Conservation (phyloP, 192 early-diverging fungal species). For the Podila verticillata region DNA sequence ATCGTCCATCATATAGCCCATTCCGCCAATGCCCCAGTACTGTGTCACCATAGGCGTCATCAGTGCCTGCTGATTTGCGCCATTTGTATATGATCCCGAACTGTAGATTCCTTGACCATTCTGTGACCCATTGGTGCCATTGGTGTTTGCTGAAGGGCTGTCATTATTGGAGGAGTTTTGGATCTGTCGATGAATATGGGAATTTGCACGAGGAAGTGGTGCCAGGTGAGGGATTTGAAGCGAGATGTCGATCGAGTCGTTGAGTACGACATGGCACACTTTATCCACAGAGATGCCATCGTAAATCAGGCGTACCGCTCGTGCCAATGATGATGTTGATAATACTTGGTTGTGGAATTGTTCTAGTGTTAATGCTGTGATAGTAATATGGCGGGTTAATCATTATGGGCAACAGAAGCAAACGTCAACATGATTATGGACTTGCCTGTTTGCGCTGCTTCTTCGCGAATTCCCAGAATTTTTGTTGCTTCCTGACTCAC, state of each 20-base stretch:
- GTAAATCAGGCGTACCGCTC: constrained; percentile 70
- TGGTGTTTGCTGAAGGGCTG: constrained; percentile 13
- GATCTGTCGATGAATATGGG: constrained; percentile 21
- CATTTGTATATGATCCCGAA: constrained; percentile 7
- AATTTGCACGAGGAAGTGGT: constrained; percentile 23
- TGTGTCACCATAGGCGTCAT: constrained; percentile 35
- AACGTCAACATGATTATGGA: neutral
- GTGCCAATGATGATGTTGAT: constrained; percentile 66
- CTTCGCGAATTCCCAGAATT: constrained; percentile 77
- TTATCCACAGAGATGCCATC: constrained; percentile 55
- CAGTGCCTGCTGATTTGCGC: constrained; percentile 26
- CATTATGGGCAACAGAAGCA: neutral
- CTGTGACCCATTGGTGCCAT: neutral
- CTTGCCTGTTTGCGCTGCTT: constrained; percentile 54
- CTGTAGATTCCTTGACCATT: neutral
- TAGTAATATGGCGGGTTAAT: neutral
- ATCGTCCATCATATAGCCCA: constrained; percentile 47
- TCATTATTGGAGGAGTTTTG: constrained; percentile 12
- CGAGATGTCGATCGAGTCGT: constrained; percentile 82
- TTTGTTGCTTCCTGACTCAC: constrained; percentile 78
- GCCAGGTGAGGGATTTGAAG: constrained; percentile 67
- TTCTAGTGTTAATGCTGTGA: constrained; percentile 19
- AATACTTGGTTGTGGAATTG: constrained; percentile 64
- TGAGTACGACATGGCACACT: constrained; percentile 73
- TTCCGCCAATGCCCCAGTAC: constrained; percentile 25